A percentile compares a stretch with the other conserved stretches of the same genome.
These are phyloP conservation scores for Schizophyllum amplum DNA, from an alignment of 1,284 basidiomycete genomes.

Conservation along the genomic window DNA sequence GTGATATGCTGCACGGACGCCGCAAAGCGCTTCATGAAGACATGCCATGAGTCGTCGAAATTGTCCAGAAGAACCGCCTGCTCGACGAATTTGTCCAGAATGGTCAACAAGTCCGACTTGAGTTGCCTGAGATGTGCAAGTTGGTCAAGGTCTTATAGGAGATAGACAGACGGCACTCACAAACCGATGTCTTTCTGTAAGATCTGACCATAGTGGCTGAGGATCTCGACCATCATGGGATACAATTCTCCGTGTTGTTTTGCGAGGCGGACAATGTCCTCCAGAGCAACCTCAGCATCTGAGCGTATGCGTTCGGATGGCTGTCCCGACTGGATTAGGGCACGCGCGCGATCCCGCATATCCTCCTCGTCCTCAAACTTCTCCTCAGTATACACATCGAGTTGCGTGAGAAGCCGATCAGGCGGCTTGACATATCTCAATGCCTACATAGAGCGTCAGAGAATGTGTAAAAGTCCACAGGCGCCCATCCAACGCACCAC, in stretches of 20 bases:
- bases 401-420: constrained; percentile 63
- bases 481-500: constrained; percentile 59
- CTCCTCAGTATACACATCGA: constrained; percentile 80
- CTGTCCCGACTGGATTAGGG: constrained; percentile 29
- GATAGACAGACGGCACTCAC: constrained; percentile 33
- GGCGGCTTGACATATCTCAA: constrained; percentile 73
- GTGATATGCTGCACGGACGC: constrained; percentile 60
- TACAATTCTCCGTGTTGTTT: constrained; percentile 51
- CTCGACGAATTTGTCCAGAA: constrained; percentile 66
- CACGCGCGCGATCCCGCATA: constrained; percentile 54
- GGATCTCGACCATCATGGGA: constrained; percentile 43
- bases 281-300: constrained; percentile 43
- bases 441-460: constrained; percentile 34
- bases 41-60: constrained; percentile 59
- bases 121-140: constrained; percentile 37
- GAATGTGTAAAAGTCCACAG: not conserved
- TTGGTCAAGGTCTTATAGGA: constrained; percentile 2
- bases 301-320: constrained; percentile 30
- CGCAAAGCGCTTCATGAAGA: constrained; percentile 55
- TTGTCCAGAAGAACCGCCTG: constrained; percentile 50
- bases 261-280: constrained; percentile 49
- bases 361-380: constrained; percentile 87
- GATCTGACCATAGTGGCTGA: constrained; percentile 47
- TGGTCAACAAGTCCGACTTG: constrained; percentile 51
- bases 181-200: constrained; percentile 53